phyloP scores from a whole-genome alignment of 2,329 filamentous ascomycete genomes.

The Orbilia quercus region DNA sequence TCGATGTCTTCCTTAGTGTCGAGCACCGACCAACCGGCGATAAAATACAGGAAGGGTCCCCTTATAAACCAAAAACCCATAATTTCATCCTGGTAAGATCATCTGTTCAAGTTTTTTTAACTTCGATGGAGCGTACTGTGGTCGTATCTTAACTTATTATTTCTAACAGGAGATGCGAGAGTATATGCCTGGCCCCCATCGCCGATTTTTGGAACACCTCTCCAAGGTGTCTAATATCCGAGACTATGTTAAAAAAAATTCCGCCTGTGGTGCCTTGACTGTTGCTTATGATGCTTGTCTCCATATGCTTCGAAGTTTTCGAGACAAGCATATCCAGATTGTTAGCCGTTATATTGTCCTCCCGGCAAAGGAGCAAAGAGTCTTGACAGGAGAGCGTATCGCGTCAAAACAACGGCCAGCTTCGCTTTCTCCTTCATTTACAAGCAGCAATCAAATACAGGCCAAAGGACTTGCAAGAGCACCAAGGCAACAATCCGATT shows the following conservation, averaged over 20 bases:
- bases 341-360: slow-evolving; percentile 95
- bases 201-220: slow-evolving; percentile 86
- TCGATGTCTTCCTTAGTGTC: slow-evolving; percentile 89
- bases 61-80: slow-evolving; percentile 70
- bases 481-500: slow-evolving; percentile 62
- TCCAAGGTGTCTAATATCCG: slow-evolving; percentile 85
- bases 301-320: slow-evolving; percentile 78
- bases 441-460: slow-evolving; percentile 56
- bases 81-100: slow-evolving; percentile 83
- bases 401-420: slow-evolving; percentile 59
- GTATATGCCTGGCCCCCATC: slow-evolving; percentile 96
- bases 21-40: slow-evolving; percentile 90
- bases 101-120: neutral
- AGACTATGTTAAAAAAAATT: slow-evolving; percentile 72
- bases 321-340: slow-evolving; percentile 95
- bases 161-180: slow-evolving; percentile 78
- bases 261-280: slow-evolving; percentile 73
- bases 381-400: slow-evolving; percentile 38
- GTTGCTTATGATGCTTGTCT: slow-evolving; percentile 92
- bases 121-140: neutral
- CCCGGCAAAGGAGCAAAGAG: slow-evolving; percentile 71
- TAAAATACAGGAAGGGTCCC: slow-evolving; percentile 64
- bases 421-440: slow-evolving; percentile 66
- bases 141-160: neutral
- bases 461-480: slow-evolving; percentile 58